phyloP scores from a whole-genome alignment of 306 rosid genomes.

The Biancaea sappan region DNA sequence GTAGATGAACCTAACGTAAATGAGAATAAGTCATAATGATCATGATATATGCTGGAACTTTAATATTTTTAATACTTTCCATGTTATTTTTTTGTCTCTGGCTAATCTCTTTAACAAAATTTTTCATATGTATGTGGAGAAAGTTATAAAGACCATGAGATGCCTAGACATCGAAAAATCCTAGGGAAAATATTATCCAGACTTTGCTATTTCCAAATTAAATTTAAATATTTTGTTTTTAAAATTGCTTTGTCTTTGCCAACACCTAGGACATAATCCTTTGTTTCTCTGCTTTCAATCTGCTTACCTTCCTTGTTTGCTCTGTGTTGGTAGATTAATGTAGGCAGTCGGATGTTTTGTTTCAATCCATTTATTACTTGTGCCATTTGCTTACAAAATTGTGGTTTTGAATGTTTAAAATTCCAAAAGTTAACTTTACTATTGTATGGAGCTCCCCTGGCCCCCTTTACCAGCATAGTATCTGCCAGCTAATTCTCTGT shows the following conservation, averaged over 20 bases:
- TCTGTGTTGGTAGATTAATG: not conserved
- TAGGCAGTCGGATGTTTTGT: not conserved
- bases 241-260: not conserved
- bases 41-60: not conserved
- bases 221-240: not conserved
- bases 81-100: not conserved
- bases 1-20: not conserved
- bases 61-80: not conserved
- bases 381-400: not conserved
- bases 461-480: not conserved
- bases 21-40: not conserved
- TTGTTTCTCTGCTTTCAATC: not conserved
- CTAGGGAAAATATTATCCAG: not conserved
- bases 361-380: not conserved
- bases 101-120: not conserved
- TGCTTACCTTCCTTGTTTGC: not conserved
- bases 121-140: not conserved
- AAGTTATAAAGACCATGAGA: not conserved
- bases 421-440: not conserved
- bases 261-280: not conserved
- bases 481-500: not conserved
- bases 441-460: not conserved
- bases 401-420: not conserved
- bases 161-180: not conserved
- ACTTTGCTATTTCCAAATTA: not conserved